A percentile compares a stretch with the other conserved stretches of the same genome.
Evolutionary conservation across 1,284 basidiomycete genomes (phyloP).

Genomic region (Rugosomyces carneus): DNA sequence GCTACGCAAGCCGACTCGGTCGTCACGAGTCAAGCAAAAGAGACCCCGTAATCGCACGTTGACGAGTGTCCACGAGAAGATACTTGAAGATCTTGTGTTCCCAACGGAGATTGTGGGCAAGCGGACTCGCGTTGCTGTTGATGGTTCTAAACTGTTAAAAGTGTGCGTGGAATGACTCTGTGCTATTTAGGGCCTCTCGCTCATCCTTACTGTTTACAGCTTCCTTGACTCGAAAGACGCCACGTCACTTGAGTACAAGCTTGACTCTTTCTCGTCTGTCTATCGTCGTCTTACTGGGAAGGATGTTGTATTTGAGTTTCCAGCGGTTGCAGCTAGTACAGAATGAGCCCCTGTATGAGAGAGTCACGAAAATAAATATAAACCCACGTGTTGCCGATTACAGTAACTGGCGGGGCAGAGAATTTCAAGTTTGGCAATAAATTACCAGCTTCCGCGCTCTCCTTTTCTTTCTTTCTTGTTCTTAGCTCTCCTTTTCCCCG

Average conservation of each 20-base stretch:
- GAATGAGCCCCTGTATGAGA: slow-evolving; percentile 7
- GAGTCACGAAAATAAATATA: background rate
- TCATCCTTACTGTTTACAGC: too few relatives aligned
- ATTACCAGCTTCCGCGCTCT: slow-evolving; percentile 20
- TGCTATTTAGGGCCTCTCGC: too few relatives aligned
- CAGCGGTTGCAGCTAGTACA: slow-evolving; percentile 55
- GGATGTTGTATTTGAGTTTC: slow-evolving; percentile 90
- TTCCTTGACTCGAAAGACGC: slow-evolving; percentile 98
- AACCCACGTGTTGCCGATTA: slow-evolving; percentile 22
- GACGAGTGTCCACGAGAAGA: slow-evolving; percentile 96
- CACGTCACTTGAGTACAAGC: slow-evolving; percentile 99
- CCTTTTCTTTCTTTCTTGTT: slow-evolving; percentile 20
- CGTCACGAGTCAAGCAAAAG: slow-evolving; percentile 91
- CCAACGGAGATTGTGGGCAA: slow-evolving; percentile 99
- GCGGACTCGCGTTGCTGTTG: slow-evolving; percentile 86
- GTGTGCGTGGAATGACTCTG: slow-evolving; percentile 59
- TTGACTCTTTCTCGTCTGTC: slow-evolving; percentile 92
- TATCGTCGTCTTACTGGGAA: slow-evolving; percentile 94
- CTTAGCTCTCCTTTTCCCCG: slow-evolving; percentile 20
- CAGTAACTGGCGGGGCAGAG: slow-evolving; percentile 21
- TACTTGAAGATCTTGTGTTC: slow-evolving; percentile 98
- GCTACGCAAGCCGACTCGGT: slow-evolving; percentile 95
- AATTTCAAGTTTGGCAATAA: slow-evolving; percentile 20
- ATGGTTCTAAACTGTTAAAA: slow-evolving; percentile 90
- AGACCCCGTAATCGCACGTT: slow-evolving; percentile 96